Conservation (phyloP, 129 eudicot genomes). For the Arctium lappa region DNA sequence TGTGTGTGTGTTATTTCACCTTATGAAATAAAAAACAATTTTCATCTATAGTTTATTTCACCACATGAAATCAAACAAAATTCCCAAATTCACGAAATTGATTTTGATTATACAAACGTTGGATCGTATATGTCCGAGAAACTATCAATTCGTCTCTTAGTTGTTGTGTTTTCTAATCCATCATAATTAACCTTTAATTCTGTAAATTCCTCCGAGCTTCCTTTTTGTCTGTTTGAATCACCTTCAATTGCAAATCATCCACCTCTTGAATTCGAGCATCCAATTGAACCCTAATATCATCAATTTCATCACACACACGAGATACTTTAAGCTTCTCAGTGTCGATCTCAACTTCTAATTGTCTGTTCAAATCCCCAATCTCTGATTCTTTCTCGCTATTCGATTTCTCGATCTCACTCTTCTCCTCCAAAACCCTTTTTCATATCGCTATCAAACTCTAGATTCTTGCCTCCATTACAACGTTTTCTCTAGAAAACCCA, state of each 20-base stretch:
- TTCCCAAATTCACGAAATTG: too few relatives aligned
- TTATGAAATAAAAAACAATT: too few relatives aligned
- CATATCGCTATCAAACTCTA: slow-evolving; percentile 26
- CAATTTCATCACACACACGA: slow-evolving; percentile 37
- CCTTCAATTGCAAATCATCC: slow-evolving; percentile 23
- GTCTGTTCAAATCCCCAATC: slow-evolving; percentile 34
- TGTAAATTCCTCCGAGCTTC: slow-evolving; percentile 24
- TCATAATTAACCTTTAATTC: slow-evolving; percentile 18
- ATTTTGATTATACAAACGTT: too few relatives aligned
- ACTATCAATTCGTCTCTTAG: too few relatives aligned
- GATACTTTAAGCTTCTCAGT: slow-evolving; percentile 19
- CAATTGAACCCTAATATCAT: slow-evolving; percentile 35
- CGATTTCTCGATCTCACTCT: slow-evolving; percentile 37
- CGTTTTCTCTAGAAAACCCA: not conserved
- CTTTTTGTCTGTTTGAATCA: slow-evolving; percentile 27
- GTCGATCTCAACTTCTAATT: slow-evolving; percentile 27
- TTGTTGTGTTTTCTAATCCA: slow-evolving; percentile 28
- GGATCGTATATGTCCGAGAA: too few relatives aligned
- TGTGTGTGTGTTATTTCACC: too few relatives aligned
- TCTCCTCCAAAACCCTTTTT: slow-evolving; percentile 20
- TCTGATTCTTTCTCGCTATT: slow-evolving; percentile 30
- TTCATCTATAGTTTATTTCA: too few relatives aligned
- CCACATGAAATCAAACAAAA: too few relatives aligned
- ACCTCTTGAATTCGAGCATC: slow-evolving; percentile 36
- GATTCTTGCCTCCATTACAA: slow-evolving; percentile 7